A percentile compares a stretch with the other conserved stretches of the same genome.
Conservation (phyloP, 495 filamentous ascomycete genomes). For the Penicillium paxilli region DNA sequence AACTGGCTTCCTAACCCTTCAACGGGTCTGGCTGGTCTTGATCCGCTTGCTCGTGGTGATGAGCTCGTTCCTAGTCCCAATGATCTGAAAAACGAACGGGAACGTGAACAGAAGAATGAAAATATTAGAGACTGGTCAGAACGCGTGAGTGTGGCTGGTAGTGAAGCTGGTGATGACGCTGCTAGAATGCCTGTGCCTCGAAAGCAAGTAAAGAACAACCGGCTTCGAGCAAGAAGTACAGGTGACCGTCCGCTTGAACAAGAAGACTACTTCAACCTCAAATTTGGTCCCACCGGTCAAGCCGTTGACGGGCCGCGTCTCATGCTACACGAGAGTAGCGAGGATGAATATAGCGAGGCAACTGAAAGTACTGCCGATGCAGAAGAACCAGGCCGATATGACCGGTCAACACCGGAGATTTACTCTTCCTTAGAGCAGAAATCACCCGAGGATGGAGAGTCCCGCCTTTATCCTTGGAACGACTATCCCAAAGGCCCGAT, state of each 20-base stretch:
- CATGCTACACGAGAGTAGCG: conserved; percentile 47
- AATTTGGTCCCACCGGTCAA: conserved; percentile 16
- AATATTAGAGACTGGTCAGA: conserved; percentile 48
- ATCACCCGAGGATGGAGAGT: conserved; percentile 17
- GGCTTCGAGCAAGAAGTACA: conserved; percentile 48
- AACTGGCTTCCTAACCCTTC: conserved; percentile 31
- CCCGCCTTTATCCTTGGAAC: conserved; percentile 44
- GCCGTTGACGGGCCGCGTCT: conserved; percentile 48
- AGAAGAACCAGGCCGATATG: conserved; percentile 26
- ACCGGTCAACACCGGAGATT: conserved; percentile 27
- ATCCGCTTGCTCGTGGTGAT: conserved; percentile 37
- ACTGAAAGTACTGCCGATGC: conserved; percentile 27
- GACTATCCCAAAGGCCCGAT: conserved; percentile 35
- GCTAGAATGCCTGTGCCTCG: conserved; percentile 20
- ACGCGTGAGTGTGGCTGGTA: conserved; percentile 41
- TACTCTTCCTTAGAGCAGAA: conserved; percentile 20
- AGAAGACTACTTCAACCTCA: conserved; percentile 41
- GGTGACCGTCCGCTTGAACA: conserved; percentile 44
- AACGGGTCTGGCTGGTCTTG: conserved; percentile 40
- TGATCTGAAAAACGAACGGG: conserved; percentile 40
- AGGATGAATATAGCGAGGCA: conserved; percentile 35
- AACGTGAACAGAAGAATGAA: conserved; percentile 42
- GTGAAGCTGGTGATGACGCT: conserved; percentile 38
- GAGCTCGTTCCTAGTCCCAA: conserved; percentile 46
- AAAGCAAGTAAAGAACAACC: conserved; percentile 17